These are phyloP conservation scores for Rhipidocladum racemiflorum DNA, from an alignment of 176 grass and related monocot genomes.

Conservation along the genomic window DNA sequence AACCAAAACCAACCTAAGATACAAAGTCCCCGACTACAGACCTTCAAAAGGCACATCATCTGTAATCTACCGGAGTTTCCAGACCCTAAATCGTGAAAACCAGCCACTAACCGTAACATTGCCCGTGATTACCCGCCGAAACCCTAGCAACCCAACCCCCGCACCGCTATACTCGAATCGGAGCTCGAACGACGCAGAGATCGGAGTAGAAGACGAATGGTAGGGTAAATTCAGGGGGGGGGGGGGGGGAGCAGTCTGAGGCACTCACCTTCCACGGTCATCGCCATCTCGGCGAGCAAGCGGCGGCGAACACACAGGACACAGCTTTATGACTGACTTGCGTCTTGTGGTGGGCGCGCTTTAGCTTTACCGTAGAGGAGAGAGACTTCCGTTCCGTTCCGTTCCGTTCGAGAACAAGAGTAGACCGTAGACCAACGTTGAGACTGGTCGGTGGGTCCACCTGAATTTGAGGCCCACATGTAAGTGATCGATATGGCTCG, in stretches of 20 bases:
- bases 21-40: background rate
- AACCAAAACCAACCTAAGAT: background rate
- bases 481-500: background rate
- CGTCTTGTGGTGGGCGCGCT: too few relatives aligned
- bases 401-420: too few relatives aligned
- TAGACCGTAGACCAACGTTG: too few relatives aligned
- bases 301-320: background rate
- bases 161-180: background rate
- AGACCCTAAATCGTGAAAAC: background rate
- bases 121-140: background rate
- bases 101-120: background rate
- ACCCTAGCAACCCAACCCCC: constrained; percentile 34
- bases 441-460: background rate
- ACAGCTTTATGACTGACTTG: too few relatives aligned
- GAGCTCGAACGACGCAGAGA: background rate
- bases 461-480: background rate
- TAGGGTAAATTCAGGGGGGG: background rate
- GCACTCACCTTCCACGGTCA: constrained; percentile 67
- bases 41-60: background rate
- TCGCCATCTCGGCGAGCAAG: constrained; percentile 47
- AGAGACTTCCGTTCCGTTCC: background rate
- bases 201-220: background rate
- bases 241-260: background rate
- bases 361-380: too few relatives aligned
- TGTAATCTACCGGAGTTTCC: background rate